These are phyloP conservation scores for Amaranthus palmeri DNA, from an alignment of 148 eudicot genomes.

Conservation along the genomic window DNA sequence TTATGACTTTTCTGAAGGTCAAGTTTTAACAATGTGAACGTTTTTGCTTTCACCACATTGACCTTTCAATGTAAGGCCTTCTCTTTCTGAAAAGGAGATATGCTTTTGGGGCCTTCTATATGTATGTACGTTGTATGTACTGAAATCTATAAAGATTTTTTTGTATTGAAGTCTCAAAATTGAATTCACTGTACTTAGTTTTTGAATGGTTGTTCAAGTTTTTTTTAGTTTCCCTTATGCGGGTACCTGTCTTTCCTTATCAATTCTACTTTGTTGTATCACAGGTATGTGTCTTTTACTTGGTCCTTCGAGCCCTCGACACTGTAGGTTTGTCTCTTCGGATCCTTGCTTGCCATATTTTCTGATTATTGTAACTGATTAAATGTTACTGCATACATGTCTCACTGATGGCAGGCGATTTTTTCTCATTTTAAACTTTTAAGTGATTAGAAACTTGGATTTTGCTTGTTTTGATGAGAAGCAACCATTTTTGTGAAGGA, in stretches of 20 bases:
- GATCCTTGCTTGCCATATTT: conserved; percentile 3
- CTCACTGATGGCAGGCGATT: not conserved
- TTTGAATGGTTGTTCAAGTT: not conserved
- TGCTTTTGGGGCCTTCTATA: not conserved
- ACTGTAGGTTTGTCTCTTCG: conserved; percentile 76
- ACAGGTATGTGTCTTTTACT: conserved; percentile 92
- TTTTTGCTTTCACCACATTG: not conserved
- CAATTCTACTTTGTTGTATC: conserved; percentile 9
- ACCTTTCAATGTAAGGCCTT: not conserved
- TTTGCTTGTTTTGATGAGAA: not conserved
- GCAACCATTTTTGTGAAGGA: not conserved
- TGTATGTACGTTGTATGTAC: not conserved
- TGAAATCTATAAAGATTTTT: not conserved
- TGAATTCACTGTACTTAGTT: not conserved
- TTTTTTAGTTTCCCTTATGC: not conserved
- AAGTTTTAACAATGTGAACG: not conserved
- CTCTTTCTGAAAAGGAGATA: not conserved
- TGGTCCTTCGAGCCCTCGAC: conserved; percentile 98
- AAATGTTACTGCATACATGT: not conserved
- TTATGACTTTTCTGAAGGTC: not conserved
- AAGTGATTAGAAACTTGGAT: not conserved
- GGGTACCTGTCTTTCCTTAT: not conserved
- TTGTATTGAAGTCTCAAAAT: too few species aligned
- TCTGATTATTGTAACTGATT: not conserved
- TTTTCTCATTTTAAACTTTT: not conserved